These are phyloP conservation scores for Viola pubescens DNA, from an alignment of 441 rosid genomes.

Conservation along the genomic window DNA sequence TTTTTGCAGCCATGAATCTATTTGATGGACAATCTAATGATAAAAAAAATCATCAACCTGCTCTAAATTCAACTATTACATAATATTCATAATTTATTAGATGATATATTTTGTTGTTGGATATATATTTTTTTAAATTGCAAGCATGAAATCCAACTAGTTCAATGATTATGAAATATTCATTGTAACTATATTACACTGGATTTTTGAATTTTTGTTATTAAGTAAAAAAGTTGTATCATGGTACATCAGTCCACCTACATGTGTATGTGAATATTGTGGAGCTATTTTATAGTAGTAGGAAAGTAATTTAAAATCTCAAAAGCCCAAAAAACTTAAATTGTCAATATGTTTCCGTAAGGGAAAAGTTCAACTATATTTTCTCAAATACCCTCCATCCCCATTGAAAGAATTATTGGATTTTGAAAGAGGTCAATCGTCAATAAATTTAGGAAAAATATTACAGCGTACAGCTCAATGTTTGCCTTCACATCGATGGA, in stretches of 20 bases:
- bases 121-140: too few species aligned
- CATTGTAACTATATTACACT: too few species aligned
- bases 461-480: neutral
- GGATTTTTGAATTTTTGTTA: too few species aligned
- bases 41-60: too few species aligned
- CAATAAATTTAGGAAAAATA: neutral
- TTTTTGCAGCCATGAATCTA: too few species aligned
- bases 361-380: neutral
- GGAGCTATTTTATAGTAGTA: neutral
- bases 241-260: neutral
- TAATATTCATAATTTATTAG: too few species aligned
- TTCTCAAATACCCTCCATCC: neutral
- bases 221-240: too few species aligned
- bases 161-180: too few species aligned
- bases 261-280: neutral
- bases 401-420: neutral
- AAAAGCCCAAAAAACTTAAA: neutral
- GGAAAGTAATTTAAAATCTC: neutral
- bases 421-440: neutral
- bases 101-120: too few species aligned
- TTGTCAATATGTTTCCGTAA: neutral
- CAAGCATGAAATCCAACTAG: too few species aligned
- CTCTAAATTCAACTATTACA: too few species aligned
- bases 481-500: neutral
- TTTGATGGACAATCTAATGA: too few species aligned